Evolutionary conservation across 1,284 basidiomycete genomes (phyloP), one percentile per base, ranked within the genome.

Genomic region (Apiotrichum gracile): DNA sequence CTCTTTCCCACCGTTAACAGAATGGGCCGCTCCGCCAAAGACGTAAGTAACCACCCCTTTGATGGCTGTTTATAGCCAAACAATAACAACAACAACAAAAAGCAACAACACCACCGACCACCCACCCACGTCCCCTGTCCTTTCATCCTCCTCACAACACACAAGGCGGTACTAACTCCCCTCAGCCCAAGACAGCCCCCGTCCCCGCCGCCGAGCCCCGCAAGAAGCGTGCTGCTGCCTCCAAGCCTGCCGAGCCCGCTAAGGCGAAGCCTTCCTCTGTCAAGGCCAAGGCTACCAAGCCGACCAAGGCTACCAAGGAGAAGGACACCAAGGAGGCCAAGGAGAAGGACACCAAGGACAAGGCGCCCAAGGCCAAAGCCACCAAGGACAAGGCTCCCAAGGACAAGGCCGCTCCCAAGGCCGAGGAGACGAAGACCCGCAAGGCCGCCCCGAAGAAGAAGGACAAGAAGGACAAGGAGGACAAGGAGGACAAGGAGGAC

Each of bases 301-400:
- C 37, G 22, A 21, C 17, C 40, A 26, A 46, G 22, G 40, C 29
- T 1, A 21, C 44, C n/a, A 47, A 52, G 50, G 47, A 40, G 40
- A 47, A 38, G 26, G 34, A 17, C 19, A 17, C 47, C 24, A 47
- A 42, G 40, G 33, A 51, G 22, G 19, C 21, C 16, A 41, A 31
- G 41, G 35, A 29, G 19, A 44, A 41, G 43, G 38, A 25, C 25
- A 13, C 39, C 14, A 34, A n/a, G n/a, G n/a, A n/a, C n/a, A n/a
- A n/a, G n/a, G n/a, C n/a, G n/a, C n/a, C n/a, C 35, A 47, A 55
- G 54, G 24, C 31, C 21, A 54, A 54, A 44, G 27, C 5, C 14
- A 9, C 43, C 14, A 33, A n/a, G 25, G n/a, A 10, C 40, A 26
- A 46, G 22, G 40, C 29, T 1, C 19, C 44, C n/a, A 47, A 52